Conservation (phyloP, 1,284 basidiomycete genomes). For the Melampsora larici-populina region DNA sequence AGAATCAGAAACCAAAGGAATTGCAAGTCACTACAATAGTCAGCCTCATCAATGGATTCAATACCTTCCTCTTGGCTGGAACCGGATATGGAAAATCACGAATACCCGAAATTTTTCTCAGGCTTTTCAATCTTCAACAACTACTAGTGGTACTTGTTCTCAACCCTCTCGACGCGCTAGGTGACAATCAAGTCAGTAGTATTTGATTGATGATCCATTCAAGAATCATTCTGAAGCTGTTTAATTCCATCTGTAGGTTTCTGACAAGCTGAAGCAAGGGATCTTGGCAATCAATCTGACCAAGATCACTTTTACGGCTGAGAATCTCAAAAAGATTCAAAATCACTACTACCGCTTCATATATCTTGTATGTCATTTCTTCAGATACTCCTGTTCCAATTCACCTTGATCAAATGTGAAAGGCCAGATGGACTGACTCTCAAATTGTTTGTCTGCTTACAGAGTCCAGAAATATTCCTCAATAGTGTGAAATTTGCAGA, state of each 20-base stretch:
- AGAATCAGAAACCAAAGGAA: not conserved
- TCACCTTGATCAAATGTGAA: not conserved
- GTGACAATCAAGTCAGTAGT: conserved; percentile 9
- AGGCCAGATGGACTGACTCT: not conserved
- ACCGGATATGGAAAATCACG: conserved; percentile 2
- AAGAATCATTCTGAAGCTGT: not conserved
- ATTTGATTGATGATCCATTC: not conserved
- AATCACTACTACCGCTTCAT: not conserved
- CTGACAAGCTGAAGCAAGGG: not conserved
- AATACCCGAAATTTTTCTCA: not conserved
- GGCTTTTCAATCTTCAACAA: not conserved
- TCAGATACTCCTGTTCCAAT: too few relatives aligned
- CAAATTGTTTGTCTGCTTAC: not conserved
- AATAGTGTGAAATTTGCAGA: conserved; percentile 7
- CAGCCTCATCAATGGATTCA: conserved; percentile 4
- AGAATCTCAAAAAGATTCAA: not conserved
- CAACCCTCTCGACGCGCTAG: not conserved
- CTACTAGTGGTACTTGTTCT: not conserved
- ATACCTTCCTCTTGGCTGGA: too few relatives aligned
- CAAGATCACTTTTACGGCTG: not conserved
- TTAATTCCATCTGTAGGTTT: not conserved
- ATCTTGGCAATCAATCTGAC: not conserved
- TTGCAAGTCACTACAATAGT: not conserved
- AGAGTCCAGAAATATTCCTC: conserved; percentile 5
- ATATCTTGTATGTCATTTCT: not conserved